Evolutionary conservation across 495 filamentous ascomycete species (phyloP).

Genomic region (Trichoderma erinaceum): DNA sequence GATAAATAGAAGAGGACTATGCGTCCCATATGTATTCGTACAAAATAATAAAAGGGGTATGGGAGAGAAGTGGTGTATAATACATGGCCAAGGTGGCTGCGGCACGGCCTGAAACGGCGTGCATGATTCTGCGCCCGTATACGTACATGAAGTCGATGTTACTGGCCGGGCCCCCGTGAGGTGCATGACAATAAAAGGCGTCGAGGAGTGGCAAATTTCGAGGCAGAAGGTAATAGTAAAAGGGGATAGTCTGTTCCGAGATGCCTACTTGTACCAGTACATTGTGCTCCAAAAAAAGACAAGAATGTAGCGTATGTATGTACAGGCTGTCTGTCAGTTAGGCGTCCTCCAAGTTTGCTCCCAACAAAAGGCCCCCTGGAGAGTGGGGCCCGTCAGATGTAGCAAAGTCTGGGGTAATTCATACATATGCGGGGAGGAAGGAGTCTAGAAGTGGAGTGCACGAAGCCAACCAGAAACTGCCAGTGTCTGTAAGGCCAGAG

Average conservation of each 20-base stretch:
- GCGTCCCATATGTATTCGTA: neutral
- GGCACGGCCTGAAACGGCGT: neutral
- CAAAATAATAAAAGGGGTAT: neutral
- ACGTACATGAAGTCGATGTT: neutral
- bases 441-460: neutral
- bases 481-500: neutral
- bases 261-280: too few species aligned
- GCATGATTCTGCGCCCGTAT: neutral
- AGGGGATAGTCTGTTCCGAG: too few species aligned
- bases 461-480: neutral
- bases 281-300: too few species aligned
- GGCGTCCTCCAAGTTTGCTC: constrained; percentile 1
- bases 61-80: neutral
- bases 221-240: too few species aligned
- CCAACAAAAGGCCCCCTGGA: constrained; percentile 10
- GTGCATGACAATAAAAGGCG: too few species aligned
- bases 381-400: constrained; percentile 1
- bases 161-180: neutral
- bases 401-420: constrained; percentile 8
- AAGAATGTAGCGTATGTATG: neutral
- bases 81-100: neutral
- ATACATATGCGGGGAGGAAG: constrained; percentile 3
- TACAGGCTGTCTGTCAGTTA: neutral
- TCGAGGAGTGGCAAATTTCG: too few species aligned
- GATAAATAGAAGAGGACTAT: neutral